Percentiles rank a stretch among this genome's conserved stretches.
phyloP scores from a whole-genome alignment of 805 yeast species.

The Nakazawaea ernobii region DNA sequence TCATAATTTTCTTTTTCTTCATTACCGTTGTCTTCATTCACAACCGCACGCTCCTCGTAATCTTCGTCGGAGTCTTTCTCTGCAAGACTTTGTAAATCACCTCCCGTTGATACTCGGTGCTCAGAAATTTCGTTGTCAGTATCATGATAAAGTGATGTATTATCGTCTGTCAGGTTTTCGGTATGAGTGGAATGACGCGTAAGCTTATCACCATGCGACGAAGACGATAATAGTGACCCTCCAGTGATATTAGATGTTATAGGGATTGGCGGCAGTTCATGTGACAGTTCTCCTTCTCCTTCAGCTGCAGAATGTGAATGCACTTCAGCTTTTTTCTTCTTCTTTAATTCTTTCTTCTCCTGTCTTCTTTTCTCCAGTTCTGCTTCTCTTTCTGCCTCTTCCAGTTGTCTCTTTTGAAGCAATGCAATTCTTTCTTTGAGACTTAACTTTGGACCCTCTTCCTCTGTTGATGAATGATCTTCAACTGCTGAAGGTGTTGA shows the following conservation, averaged over 20 bases:
- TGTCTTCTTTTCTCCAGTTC: conserved; percentile 43
- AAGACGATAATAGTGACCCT: background rate
- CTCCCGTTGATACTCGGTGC: no score
- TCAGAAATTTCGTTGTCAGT: no score
- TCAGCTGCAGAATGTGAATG: background rate
- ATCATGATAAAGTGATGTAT: no score
- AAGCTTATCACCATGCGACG: background rate
- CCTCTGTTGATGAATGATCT: conserved; percentile 30
- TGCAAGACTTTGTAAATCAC: no score
- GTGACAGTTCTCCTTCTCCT: background rate
- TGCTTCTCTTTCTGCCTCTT: conserved; percentile 71
- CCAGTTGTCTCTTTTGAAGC: conserved; percentile 74
- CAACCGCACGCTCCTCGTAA: no score
- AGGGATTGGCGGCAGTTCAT: background rate
- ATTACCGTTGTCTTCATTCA: conserved; percentile 17
- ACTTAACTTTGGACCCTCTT: conserved; percentile 69
- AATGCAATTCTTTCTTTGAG: conserved; percentile 82
- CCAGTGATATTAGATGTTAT: conserved; percentile 1
- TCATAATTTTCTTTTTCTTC: conserved; percentile 25
- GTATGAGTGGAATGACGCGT: no score
- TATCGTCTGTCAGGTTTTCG: no score
- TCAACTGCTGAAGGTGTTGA: conserved; percentile 20
- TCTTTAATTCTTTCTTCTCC: conserved; percentile 40
- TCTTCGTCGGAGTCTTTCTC: no score
- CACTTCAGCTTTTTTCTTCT: conserved; percentile 16